Evolutionary conservation across 306 rosid species (phyloP), one percentile per base, ranked within the genome.

Genomic region (Amphicarpaea edgeworthii): DNA sequence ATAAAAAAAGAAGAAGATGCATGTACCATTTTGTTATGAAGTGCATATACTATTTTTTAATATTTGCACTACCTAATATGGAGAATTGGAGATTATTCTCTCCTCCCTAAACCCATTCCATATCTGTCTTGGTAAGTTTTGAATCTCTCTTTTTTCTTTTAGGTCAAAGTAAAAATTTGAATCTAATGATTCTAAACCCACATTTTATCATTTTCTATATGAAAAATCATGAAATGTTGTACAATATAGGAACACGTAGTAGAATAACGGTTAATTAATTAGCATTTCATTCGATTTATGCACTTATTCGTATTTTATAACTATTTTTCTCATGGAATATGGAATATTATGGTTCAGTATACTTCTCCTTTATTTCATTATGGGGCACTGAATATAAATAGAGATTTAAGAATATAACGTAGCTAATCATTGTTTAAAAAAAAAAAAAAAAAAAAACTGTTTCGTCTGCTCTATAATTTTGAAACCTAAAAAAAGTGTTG

Each of bases 81-180:
- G 50, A 19, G 23, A 63, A 47, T 49, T 17, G 72, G 50, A 19
- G 23, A 63, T 62, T 49, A 20, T 49, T 49, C 79, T 28, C 50
- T 20, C 59, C 8, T 19, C 12, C 1, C 17, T 10, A 32, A 24
- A 12, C 59, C 24, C 30, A 46, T 16, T 28, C 8, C 11, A 57
- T 9, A 54, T 38, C 8, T 21, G 10, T 41, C 38, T 40, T 41
- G 24, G 58, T 26, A 73, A 58, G 11, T 42, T 73, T 55, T 54
- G 53, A 19, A 54, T 40, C 20, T 38, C n/a, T 38, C n/a, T 30
- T 32, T 60, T 15, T 15, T 6, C 30, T 30, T 30, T 7, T 60
- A 7, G 46, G 4, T 16, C 46, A 34, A 62, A 30, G 32, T 42
- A 73, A 26, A 26, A 23, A 41, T 57, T 57, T 40, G 55, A 55